Evolutionary conservation across 306 rosid species (phyloP).

Genomic region (Macrotyloma uniflorum): DNA sequence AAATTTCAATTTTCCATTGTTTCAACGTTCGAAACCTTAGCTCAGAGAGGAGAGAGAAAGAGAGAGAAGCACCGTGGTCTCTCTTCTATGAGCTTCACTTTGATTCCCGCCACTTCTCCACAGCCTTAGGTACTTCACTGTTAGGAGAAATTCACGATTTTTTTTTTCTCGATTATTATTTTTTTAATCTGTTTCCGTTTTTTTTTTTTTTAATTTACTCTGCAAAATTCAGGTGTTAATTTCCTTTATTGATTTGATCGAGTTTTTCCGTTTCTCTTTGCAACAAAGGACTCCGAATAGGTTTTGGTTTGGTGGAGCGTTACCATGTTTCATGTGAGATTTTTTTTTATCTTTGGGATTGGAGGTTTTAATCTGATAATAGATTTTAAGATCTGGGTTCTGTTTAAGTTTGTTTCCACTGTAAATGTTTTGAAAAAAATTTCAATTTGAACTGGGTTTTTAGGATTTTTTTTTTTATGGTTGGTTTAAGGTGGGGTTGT

Average conservation of each 20-base stretch:
- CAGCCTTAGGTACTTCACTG: constrained; percentile 58
- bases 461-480: constrained; percentile 45
- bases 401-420: constrained; percentile 40
- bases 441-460: constrained; percentile 38
- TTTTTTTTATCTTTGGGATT: too few relatives aligned
- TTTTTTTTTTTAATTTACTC: background rate
- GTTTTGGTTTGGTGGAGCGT: constrained; percentile 34
- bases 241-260: constrained; percentile 41
- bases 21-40: constrained; percentile 98
- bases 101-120: constrained; percentile 77
- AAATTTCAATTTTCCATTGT: constrained; percentile 51
- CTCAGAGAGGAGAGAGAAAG: constrained; percentile 23
- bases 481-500: constrained; percentile 28
- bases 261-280: constrained; percentile 34
- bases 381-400: constrained; percentile 69
- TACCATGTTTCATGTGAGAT: constrained; percentile 16
- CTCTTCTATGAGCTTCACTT: constrained; percentile 73
- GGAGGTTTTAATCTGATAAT: constrained; percentile 58
- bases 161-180: background rate
- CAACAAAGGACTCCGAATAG: constrained; percentile 35
- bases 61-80: constrained; percentile 21
- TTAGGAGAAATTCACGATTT: constrained; percentile 16
- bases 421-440: constrained; percentile 40
- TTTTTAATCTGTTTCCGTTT: background rate
- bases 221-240: constrained; percentile 35